phyloP scores from a whole-genome alignment of 257 asterid species.

The Salvia hispanica region DNA sequence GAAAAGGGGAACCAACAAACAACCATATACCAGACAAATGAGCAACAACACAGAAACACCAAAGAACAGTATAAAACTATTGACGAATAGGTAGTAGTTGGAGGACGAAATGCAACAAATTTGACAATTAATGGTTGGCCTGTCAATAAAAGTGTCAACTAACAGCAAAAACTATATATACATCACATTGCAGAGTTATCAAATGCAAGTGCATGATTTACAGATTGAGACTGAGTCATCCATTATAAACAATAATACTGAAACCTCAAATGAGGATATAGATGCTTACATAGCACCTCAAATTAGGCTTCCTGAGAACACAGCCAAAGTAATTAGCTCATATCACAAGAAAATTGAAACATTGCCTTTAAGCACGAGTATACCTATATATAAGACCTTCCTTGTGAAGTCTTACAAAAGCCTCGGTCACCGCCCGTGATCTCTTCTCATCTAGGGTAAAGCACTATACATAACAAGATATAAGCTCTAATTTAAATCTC shows the following conservation, averaged over 20 bases:
- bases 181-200: not conserved
- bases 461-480: constrained; percentile 46
- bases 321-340: constrained; percentile 20
- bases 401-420: constrained; percentile 81
- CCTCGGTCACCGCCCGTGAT: constrained; percentile 90
- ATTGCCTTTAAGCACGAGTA: not conserved
- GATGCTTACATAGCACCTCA: not conserved
- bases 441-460: constrained; percentile 94
- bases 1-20: constrained; percentile 12
- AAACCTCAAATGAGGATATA: not conserved
- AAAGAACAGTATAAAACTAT: not conserved
- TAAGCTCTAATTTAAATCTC: not conserved
- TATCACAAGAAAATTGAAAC: not conserved
- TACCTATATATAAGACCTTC: constrained; percentile 92
- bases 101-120: not conserved
- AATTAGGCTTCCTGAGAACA: not conserved
- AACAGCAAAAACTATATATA: too few species aligned
- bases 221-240: not conserved
- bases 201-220: constrained; percentile 14
- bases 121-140: constrained; percentile 2
- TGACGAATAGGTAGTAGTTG: not conserved
- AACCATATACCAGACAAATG: constrained; percentile 19
- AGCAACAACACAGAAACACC: constrained; percentile 7
- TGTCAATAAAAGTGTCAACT: too few species aligned
- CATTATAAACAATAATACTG: constrained; percentile 18